Percentiles rank a stretch among this genome's conserved stretches.
Evolutionary conservation across 176 grass and related monocot genomes (phyloP).

Genomic region (Carex parvula): DNA sequence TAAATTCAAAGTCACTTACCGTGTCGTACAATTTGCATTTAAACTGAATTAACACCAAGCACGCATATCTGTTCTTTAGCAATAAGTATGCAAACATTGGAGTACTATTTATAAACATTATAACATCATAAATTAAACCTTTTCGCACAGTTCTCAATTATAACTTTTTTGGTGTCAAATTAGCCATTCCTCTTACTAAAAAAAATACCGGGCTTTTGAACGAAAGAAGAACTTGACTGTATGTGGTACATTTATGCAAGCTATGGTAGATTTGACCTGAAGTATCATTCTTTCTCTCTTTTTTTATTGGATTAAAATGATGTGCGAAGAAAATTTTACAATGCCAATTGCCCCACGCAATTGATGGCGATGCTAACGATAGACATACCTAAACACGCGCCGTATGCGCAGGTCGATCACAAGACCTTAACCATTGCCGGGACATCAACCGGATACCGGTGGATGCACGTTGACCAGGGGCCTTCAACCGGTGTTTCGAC

Average conservation of each 20-base stretch:
- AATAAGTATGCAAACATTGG: background rate
- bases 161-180: background rate
- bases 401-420: background rate
- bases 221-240: background rate
- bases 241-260: background rate
- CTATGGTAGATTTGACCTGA: constrained; percentile 6
- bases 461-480: constrained; percentile 44
- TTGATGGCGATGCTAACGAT: background rate
- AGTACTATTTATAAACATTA: background rate
- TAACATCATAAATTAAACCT: constrained; percentile 8
- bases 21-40: background rate
- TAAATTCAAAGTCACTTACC: background rate
- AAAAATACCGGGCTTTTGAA: background rate
- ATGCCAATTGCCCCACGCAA: background rate
- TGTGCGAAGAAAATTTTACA: constrained; percentile 14
- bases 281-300: background rate
- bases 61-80: background rate
- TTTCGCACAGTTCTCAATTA: background rate
- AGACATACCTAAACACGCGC: background rate
- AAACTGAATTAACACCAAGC: background rate
- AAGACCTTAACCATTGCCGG: constrained; percentile 75
- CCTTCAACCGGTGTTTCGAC: constrained; percentile 32
- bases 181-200: background rate
- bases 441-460: constrained; percentile 62
- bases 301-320: background rate